Base-by-base conservation (phyloP, 2,329 filamentous ascomycete species). In the Calonectria montana region DNA sequence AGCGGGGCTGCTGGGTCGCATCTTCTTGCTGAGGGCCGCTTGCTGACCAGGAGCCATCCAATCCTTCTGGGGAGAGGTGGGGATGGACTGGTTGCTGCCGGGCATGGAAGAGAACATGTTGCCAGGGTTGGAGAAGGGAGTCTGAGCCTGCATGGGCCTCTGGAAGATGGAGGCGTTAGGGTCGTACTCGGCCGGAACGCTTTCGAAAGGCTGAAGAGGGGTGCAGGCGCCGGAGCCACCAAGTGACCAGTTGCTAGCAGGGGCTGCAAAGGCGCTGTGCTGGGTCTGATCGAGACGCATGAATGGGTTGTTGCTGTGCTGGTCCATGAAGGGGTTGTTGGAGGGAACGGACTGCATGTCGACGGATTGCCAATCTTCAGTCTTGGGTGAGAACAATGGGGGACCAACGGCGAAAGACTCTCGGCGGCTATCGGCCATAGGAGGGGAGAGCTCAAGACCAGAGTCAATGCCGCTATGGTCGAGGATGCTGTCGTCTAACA, bases 141-240 rank as follows among this genome's bases (percentile, higher is more conserved):
- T 88, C 75, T 88, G 87, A 70, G 83, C 84, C 69, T 87, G 87
- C 81, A 91, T 85, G 50, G 87, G 82, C 69, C 87, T 81, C 74
- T 88, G 88, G 81, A 91, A 91, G 77, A 91, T 82, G 72, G 87
- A 84, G 45, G 86, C 80, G 76, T 86, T 83, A 78, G 86, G 81
- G 76, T 92, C 89, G 78, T 89, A 92, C 25, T 90, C 89, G 55
- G 86, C 81, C 45, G 88, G 84, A 39, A 91, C 83, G 61, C 91
- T 89, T 78, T 83, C 81, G 79, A 94, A 94, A 65, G 91, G 87
- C 73, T 91, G 91, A 73, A 95, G 91, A 18, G 94, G 93, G 8
- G 94, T 96, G 82, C 91, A 93, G 73, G 94, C 90, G 65, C 91
- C 93, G 29, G 93, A 94, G 77, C 86, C 87, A 63, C 91, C 88